Conservation (phyloP, 768 basidiomycete genomes). For the Naganishia randhawae region DNA sequence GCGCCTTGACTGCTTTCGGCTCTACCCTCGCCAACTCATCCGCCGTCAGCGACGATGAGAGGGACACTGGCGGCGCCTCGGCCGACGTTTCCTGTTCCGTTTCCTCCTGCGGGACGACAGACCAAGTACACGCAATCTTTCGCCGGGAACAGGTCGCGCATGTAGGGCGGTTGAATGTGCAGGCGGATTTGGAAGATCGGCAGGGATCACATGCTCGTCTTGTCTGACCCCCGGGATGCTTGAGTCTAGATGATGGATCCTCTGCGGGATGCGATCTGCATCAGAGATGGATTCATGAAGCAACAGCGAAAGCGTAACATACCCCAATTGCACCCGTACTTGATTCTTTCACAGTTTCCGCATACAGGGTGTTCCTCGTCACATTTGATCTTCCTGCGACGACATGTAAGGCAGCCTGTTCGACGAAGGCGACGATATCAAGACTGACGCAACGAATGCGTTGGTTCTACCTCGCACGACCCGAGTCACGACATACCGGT, state of each 20-base stretch:
- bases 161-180: not conserved
- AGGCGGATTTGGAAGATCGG: not conserved
- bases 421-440: not conserved
- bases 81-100: constrained; percentile 11
- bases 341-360: not conserved
- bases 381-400: constrained; percentile 5
- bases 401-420: constrained; percentile 4
- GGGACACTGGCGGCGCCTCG: constrained; percentile 5
- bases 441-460: not conserved
- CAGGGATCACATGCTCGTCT: constrained; percentile 2
- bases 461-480: not conserved
- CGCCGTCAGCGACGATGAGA: constrained; percentile 1
- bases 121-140: constrained; percentile 11
- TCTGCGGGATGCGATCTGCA: not conserved
- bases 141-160: constrained; percentile 10
- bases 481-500: not conserved
- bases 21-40: not conserved
- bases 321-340: not conserved
- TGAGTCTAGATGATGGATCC: constrained; percentile 4
- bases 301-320: not conserved
- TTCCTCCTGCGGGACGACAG: constrained; percentile 1
- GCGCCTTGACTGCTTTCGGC: constrained; percentile 1
- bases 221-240: not conserved
- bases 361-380: not conserved
- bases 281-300: not conserved